Percentiles rank a stretch among this genome's conserved stretches.
Conservation (phyloP, 1,284 basidiomycete species). For the Trichosporon asahii region DNA sequence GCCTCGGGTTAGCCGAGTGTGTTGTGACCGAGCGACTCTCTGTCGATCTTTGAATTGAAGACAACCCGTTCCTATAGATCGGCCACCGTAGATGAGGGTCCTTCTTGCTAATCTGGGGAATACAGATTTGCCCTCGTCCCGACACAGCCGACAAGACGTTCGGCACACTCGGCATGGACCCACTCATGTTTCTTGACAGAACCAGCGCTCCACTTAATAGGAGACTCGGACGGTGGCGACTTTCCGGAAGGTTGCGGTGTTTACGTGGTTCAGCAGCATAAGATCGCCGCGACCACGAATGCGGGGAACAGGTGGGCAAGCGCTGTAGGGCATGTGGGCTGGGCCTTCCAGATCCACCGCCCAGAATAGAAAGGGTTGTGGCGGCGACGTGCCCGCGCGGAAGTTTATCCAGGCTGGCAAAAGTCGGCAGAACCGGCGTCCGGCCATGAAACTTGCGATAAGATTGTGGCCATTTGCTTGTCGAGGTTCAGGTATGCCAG, state of each 20-base stretch:
- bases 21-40: no score
- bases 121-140: neutral
- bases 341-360: neutral
- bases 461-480: neutral
- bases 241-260: neutral
- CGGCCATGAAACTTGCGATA: conserved; percentile 3
- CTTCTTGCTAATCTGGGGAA: no score
- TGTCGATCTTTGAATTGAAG: no score
- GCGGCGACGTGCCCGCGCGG: neutral
- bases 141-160: neutral
- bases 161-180: neutral
- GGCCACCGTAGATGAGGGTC: no score
- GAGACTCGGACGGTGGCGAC: neutral
- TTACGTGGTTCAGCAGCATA: no score
- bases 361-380: neutral
- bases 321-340: neutral
- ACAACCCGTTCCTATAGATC: no score
- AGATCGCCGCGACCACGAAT: no score
- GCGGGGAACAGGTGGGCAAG: neutral
- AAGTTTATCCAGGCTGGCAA: neutral
- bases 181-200: neutral
- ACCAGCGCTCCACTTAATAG: neutral
- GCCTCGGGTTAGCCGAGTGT: no score
- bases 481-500: neutral
- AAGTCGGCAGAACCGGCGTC: neutral